Evolutionary conservation across 129 eudicot genomes (phyloP).

Genomic region (Calendula officinalis): DNA sequence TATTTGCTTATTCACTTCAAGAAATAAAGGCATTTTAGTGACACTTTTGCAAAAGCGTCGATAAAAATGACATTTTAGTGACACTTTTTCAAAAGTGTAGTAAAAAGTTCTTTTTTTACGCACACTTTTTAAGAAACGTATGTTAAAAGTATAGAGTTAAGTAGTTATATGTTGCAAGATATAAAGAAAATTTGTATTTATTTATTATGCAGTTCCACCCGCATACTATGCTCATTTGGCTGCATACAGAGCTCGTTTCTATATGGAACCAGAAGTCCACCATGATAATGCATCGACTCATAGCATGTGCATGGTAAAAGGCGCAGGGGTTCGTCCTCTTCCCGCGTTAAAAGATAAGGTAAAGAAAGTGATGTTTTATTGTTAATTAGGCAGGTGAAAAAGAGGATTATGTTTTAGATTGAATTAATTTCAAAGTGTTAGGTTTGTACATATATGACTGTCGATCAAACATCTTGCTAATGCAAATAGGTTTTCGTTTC

Average conservation of each 20-base stretch:
- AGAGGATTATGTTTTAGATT: constrained; percentile 6
- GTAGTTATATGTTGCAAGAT: no score
- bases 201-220: constrained; percentile 61
- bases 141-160: background rate
- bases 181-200: background rate
- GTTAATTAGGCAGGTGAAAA: constrained; percentile 32
- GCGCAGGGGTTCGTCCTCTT: constrained; percentile 58
- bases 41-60: no score
- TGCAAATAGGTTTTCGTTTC: constrained; percentile 31
- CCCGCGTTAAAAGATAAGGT: constrained; percentile 74
- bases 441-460: constrained; percentile 29
- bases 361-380: constrained; percentile 81
- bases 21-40: no score
- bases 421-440: constrained; percentile 22
- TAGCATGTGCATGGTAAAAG: constrained; percentile 33
- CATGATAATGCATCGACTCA: constrained; percentile 40
- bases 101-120: no score
- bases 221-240: constrained; percentile 88
- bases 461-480: constrained; percentile 18
- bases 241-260: constrained; percentile 75
- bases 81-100: no score
- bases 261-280: constrained; percentile 63
- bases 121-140: no score
- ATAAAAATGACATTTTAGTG: no score
- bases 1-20: no score